Evolutionary conservation across 805 yeast species (phyloP), one percentile per base, ranked within the genome.

Genomic region (Zygotorulaspora sp.): DNA sequence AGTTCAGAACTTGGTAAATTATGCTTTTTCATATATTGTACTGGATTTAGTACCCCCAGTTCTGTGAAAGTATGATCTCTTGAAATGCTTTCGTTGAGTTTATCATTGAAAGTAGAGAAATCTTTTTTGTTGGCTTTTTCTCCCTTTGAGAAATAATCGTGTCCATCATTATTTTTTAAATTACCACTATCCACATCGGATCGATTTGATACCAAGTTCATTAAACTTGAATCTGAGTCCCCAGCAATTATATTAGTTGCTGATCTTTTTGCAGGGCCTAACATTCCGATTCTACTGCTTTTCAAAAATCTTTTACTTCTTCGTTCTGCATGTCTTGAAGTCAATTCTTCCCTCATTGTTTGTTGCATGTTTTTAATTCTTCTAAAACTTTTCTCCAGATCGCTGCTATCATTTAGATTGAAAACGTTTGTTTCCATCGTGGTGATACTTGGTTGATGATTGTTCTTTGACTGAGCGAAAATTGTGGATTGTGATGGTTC

Each of bases 41-140:
- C 63, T 7, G 71, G 71, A 41, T 66, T 67, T 36, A 66, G 45
- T 5, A 63, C 64, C 30, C 64, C 66, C 48, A 66, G 63, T 14
- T 65, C 64, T 12, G 15, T 17, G 6, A 26, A 26, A 26, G 6
- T 5, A 9, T 26, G 30, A 11, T 26, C 30, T 26, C 10, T 4
- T 12, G 12, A 17, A 14, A 14, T 3, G 14, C 4, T 26, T 12
- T 26, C 14, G 14, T 5, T n/a, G 8, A 12, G 7, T 14, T 26
- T 26, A 5, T 26, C 30, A 12, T 14, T 12, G 14, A 26, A 26
- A 26, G 14, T 10, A 4, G 30, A 26, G n/a, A 5, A 5, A 12
- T 14, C 11, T 5, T 26, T 17, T 17, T 6, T 26, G 8, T 26
- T 17, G 17, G 14, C n/a, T 9, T 11, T 26, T 14, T 26, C 14